Evolutionary conservation across 495 filamentous ascomycete species (phyloP).

Genomic region (Hypomontagnella monticulosa): DNA sequence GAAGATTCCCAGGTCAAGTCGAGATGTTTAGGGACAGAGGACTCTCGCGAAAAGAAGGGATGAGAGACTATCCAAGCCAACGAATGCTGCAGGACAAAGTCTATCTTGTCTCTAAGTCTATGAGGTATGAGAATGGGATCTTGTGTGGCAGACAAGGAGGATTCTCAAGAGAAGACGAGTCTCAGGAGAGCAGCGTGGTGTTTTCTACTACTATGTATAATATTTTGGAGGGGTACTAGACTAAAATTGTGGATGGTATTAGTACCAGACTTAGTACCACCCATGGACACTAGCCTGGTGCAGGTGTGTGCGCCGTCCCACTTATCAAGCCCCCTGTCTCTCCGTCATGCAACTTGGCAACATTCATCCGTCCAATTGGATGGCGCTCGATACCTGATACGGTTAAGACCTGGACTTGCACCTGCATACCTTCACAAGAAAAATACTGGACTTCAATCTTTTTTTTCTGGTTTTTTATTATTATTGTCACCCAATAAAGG

Average conservation of each 20-base stretch:
- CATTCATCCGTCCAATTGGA: constrained; percentile 41
- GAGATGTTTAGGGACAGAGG: constrained; percentile 14
- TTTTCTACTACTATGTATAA: constrained; percentile 46
- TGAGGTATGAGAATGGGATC: constrained; percentile 20
- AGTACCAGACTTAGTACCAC: constrained; percentile 22
- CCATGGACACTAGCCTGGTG: constrained; percentile 28
- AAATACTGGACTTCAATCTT: not conserved
- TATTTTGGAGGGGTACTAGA: constrained; percentile 43
- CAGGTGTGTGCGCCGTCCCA: constrained; percentile 32
- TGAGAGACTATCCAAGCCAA: constrained; percentile 44
- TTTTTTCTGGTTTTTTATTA: no score
- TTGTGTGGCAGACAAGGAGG: constrained; percentile 33
- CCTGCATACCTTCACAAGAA: constrained; percentile 18
- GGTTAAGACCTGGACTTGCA: constrained; percentile 33
- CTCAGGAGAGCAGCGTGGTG: constrained; percentile 33
- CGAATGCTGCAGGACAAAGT: constrained; percentile 37
- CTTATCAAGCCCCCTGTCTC: constrained; percentile 34
- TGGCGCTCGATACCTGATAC: constrained; percentile 26
- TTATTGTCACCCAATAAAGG: not conserved
- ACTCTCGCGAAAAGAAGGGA: constrained; percentile 28
- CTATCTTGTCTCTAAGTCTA: constrained; percentile 33
- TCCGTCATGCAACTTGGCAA: constrained; percentile 44
- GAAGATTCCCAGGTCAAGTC: constrained; percentile 17
- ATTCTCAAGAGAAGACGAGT: constrained; percentile 4
- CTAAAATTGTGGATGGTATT: constrained; percentile 40